phyloP scores from a whole-genome alignment of 176 grass and related monocot species.

The Oryza meridionalis region DNA sequence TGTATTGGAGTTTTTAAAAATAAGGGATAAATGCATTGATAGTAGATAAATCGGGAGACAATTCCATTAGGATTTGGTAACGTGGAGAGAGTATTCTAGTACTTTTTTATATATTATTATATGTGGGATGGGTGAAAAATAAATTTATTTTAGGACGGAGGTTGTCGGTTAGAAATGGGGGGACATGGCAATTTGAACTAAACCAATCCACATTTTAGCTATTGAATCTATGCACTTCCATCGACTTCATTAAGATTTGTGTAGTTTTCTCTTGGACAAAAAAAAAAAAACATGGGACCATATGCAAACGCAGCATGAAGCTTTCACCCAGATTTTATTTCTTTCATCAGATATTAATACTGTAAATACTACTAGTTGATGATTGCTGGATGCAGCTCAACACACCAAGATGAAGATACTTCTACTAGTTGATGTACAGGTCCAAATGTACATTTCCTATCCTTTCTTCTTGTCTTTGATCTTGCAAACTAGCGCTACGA shows the following conservation, averaged over 20 bases:
- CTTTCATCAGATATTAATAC: not conserved
- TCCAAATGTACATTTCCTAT: not conserved
- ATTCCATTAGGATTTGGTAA: no score
- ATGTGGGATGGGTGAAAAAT: no score
- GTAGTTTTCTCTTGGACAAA: not conserved
- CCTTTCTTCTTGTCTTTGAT: not conserved
- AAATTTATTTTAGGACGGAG: no score
- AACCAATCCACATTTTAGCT: not conserved
- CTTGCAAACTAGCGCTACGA: conserved; percentile 1
- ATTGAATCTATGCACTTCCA: not conserved
- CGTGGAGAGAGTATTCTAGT: no score
- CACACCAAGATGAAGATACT: not conserved
- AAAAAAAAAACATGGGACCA: not conserved
- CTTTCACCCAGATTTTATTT: not conserved
- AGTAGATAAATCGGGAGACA: no score
- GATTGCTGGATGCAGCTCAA: not conserved
- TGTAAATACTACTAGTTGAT: not conserved
- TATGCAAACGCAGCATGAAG: not conserved
- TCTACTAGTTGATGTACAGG: no score
- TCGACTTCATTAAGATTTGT: not conserved
- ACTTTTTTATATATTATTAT: no score
- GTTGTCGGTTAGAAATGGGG: not conserved
- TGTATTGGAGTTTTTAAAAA: no score
- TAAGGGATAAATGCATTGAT: no score
- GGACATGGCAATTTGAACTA: not conserved